phyloP scores from a whole-genome alignment of 371 early-diverging fungal species.

The Mucor piriformis region DNA sequence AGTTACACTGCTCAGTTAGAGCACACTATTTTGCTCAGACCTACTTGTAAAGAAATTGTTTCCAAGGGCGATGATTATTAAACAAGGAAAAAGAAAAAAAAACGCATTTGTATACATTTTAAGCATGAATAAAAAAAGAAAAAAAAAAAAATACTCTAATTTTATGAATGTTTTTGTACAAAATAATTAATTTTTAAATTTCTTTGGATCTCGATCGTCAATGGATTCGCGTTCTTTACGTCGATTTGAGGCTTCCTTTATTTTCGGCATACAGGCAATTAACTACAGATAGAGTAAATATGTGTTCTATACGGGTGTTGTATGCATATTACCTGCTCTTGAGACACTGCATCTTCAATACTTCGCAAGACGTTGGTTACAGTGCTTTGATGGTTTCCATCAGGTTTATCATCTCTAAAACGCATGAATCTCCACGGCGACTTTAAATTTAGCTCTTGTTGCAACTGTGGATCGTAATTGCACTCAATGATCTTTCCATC shows the following conservation, averaged over 20 bases:
- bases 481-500: conserved; percentile 76
- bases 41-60: conserved; percentile 85
- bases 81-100: neutral
- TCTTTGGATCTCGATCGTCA: conserved; percentile 23
- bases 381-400: conserved; percentile 77
- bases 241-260: conserved; percentile 23
- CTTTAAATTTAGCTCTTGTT: conserved; percentile 36
- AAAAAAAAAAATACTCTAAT: neutral
- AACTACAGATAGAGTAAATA: too few relatives aligned
- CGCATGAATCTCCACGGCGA: conserved; percentile 85
- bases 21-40: conserved; percentile 93
- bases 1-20: conserved; percentile 98
- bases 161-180: conserved; percentile 4
- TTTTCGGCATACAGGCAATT: conserved; percentile 25
- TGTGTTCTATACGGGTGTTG: too few relatives aligned
- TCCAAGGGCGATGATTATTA: conserved; percentile 60
- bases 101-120: neutral
- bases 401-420: conserved; percentile 84
- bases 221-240: conserved; percentile 10
- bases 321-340: conserved; percentile 59
- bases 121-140: neutral
- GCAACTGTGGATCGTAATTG: conserved; percentile 57
- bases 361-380: conserved; percentile 75
- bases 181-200: conserved; percentile 3
- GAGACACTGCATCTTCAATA: conserved; percentile 76